Evolutionary conservation across 2,329 filamentous ascomycete species (phyloP).

Genomic region (Shiraia bambusicola): DNA sequence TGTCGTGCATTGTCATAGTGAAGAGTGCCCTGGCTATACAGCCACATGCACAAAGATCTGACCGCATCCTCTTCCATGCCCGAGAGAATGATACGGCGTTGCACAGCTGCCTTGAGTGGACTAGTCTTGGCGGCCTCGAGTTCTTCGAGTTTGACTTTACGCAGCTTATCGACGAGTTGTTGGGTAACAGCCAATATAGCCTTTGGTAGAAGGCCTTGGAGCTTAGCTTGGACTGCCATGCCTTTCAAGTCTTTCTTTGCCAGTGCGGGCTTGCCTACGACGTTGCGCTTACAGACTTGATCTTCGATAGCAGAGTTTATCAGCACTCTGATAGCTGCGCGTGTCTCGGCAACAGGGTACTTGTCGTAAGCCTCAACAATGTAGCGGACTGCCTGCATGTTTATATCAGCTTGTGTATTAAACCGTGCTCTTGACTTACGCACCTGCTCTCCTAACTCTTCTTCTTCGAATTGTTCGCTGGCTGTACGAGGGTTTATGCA

Average conservation of each 20-base stretch:
- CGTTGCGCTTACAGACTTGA: slow-evolving; percentile 7
- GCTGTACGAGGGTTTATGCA: background rate
- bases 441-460: slow-evolving; percentile 1
- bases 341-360: slow-evolving; percentile 2
- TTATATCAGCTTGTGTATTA: background rate
- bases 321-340: background rate
- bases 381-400: background rate
- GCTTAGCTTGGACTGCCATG: background rate
- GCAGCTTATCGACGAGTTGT: slow-evolving; percentile 3
- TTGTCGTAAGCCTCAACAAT: background rate
- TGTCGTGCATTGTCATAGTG: slow-evolving; percentile 9
- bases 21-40: slow-evolving; percentile 9
- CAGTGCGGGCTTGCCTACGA: background rate
- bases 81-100: slow-evolving; percentile 18
- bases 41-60: slow-evolving; percentile 19
- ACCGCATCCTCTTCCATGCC: slow-evolving; percentile 9
- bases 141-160: slow-evolving; percentile 12
- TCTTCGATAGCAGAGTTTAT: slow-evolving; percentile 4
- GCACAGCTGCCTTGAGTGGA: slow-evolving; percentile 15
- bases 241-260: slow-evolving; percentile 1
- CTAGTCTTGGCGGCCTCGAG: slow-evolving; percentile 3
- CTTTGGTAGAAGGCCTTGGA: slow-evolving; percentile 12
- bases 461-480: slow-evolving; percentile 1
- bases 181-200: slow-evolving; percentile 9
- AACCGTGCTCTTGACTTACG: background rate